phyloP scores from a whole-genome alignment of 2,329 filamentous ascomycete species.

The Beauveria caledonica region DNA sequence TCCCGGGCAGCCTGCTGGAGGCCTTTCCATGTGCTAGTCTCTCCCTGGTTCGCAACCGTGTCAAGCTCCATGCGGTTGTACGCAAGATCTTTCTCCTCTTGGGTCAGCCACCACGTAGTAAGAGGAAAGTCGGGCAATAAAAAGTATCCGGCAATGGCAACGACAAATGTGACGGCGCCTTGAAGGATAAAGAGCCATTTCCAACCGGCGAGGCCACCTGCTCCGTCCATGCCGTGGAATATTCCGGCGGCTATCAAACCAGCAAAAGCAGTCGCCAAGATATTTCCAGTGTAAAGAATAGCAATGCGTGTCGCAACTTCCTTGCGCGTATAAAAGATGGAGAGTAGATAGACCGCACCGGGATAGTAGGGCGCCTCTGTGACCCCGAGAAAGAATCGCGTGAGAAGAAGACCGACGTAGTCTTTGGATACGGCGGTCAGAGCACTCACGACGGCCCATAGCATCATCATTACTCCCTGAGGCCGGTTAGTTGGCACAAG shows the following conservation, averaged over 20 bases:
- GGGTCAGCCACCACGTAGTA: constrained; percentile 33
- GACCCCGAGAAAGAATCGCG: constrained; percentile 36
- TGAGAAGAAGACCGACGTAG: constrained; percentile 40
- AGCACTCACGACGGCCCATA: constrained; percentile 40
- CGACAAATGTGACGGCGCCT: constrained; percentile 32
- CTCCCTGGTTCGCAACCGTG: constrained; percentile 18
- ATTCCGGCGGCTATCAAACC: constrained; percentile 55
- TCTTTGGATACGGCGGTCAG: constrained; percentile 38
- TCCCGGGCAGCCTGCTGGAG: constrained; percentile 31
- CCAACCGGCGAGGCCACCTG: constrained; percentile 51
- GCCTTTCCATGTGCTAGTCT: constrained; percentile 18
- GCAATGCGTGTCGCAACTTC: constrained; percentile 57
- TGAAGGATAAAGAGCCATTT: constrained; percentile 60
- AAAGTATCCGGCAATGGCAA: constrained; percentile 16
- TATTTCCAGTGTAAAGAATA: constrained; percentile 49
- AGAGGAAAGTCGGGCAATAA: constrained; percentile 26
- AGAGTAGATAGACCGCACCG: constrained; percentile 37
- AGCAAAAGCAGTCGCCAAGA: constrained; percentile 61
- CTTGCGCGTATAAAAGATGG: constrained; percentile 53
- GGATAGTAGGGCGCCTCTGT: constrained; percentile 45
- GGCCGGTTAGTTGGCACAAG: background rate
- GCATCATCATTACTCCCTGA: constrained; percentile 34
- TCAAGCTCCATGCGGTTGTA: constrained; percentile 24
- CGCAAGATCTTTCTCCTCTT: constrained; percentile 33
- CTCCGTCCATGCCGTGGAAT: constrained; percentile 31